phyloP scores from a whole-genome alignment of 83 land plant genomes.

The Picea abies region DNA sequence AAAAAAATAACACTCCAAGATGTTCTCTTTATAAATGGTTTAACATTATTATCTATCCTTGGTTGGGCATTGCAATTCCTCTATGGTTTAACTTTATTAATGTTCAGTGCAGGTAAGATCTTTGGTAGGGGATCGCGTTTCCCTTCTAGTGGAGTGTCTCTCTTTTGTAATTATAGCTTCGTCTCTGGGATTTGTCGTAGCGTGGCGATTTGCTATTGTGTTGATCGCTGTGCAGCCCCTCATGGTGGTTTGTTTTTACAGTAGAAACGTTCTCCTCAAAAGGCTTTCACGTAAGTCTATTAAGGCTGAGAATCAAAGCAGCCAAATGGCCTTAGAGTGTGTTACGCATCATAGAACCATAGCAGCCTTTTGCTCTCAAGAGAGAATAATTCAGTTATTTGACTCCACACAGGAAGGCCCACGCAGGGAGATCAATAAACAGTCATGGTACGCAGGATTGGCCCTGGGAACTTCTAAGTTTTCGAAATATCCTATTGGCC shows the following conservation, averaged over 20 bases:
- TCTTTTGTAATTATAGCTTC: constrained; percentile 49
- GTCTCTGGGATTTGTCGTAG: constrained; percentile 42
- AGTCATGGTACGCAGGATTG: constrained; percentile 45
- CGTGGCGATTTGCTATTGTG: constrained; percentile 75
- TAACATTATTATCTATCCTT: neutral
- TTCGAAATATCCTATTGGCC: constrained; percentile 25
- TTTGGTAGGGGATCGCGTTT: constrained; percentile 62
- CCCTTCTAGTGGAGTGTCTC: constrained; percentile 57
- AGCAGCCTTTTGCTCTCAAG: too few species aligned
- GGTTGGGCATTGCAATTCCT: constrained; percentile 44
- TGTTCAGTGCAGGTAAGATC: constrained; percentile 42
- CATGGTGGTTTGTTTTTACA: constrained; percentile 37
- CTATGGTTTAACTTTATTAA: neutral
- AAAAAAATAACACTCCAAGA: too few species aligned
- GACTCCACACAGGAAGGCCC: constrained; percentile 33
- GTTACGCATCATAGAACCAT: too few species aligned
- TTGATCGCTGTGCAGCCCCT: constrained; percentile 71
- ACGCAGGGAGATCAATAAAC: constrained; percentile 18
- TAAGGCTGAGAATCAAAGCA: constrained; percentile 44
- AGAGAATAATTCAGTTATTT: constrained; percentile 11
- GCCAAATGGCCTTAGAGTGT: constrained; percentile 55
- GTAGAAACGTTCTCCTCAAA: constrained; percentile 28
- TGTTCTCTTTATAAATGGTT: too few species aligned
- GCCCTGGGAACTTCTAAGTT: constrained; percentile 1
- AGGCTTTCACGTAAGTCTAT: constrained; percentile 34